A percentile compares a stretch with the other conserved stretches of the same genome.
Evolutionary conservation across 164 flowering plant species (phyloP).

Genomic region (Vitis cinerea): DNA sequence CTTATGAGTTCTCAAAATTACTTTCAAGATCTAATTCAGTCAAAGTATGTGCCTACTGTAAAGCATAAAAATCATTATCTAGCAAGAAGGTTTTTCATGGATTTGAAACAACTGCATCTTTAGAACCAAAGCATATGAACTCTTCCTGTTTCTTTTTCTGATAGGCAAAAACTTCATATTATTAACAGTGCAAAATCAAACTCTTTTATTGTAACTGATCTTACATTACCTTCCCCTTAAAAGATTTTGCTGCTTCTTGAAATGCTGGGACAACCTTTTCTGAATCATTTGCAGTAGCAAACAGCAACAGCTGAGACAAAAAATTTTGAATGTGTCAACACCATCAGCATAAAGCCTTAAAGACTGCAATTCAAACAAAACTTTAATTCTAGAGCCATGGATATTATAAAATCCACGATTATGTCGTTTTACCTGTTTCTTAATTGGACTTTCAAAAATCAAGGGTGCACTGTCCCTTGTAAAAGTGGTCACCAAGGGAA

Average conservation of each 20-base stretch:
- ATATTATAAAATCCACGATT: not conserved
- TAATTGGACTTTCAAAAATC: conserved; percentile 80
- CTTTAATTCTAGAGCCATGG: not conserved
- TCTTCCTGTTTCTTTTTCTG: no score
- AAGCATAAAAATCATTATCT: no score
- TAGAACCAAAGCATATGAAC: no score
- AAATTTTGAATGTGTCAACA: conserved; percentile 11
- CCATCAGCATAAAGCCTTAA: not conserved
- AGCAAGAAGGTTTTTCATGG: not conserved
- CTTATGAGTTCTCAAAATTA: no score
- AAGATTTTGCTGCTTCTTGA: conserved; percentile 75
- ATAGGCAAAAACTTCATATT: no score
- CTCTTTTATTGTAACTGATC: not conserved
- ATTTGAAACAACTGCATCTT: not conserved
- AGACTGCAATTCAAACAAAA: not conserved
- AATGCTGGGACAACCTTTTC: conserved; percentile 61
- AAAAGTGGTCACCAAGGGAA: conserved; percentile 80
- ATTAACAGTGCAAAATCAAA: no score
- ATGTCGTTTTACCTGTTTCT: conserved; percentile 65
- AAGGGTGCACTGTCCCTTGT: conserved; percentile 79
- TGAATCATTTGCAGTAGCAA: conserved; percentile 66
- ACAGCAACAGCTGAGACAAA: conserved; percentile 64
- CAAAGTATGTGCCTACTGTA: no score
- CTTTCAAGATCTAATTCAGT: no score
- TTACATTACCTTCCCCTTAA: conserved; percentile 85